These are phyloP conservation scores for Colletotrichum costaricense DNA, from an alignment of 2,329 filamentous ascomycete genomes.

Conservation along the genomic window DNA sequence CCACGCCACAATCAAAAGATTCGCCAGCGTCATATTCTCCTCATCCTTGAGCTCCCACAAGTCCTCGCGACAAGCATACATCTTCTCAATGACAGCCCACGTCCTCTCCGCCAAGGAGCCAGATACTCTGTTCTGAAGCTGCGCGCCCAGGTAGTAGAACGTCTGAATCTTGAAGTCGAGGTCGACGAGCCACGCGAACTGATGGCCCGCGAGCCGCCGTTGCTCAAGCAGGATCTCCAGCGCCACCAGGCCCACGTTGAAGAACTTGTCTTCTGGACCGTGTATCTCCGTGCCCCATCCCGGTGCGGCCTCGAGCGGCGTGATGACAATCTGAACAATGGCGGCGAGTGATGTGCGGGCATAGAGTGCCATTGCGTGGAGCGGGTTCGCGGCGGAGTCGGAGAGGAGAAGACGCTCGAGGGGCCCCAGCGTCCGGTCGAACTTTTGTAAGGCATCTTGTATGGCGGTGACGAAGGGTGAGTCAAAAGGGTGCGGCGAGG, in stretches of 20 bases:
- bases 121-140: conserved; percentile 60
- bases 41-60: conserved; percentile 60
- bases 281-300: conserved; percentile 61
- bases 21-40: conserved; percentile 35
- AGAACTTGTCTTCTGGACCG: conserved; percentile 52
- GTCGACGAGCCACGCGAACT: conserved; percentile 66
- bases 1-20: conserved; percentile 8
- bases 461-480: not conserved
- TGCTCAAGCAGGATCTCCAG: not conserved
- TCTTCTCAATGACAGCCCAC: conserved; percentile 58
- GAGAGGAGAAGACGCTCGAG: not conserved
- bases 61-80: conserved; percentile 61
- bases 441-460: not conserved
- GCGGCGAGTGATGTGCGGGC: not conserved
- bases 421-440: not conserved
- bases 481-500: not conserved
- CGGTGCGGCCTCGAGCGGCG: conserved; percentile 57
- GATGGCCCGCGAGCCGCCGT: not conserved
- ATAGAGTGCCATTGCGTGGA: conserved; percentile 4
- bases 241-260: conserved; percentile 46
- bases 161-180: conserved; percentile 66
- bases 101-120: conserved; percentile 64
- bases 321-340: conserved; percentile 48
- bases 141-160: conserved; percentile 64
- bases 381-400: not conserved